Evolutionary conservation across 257 asterid genomes (phyloP), one percentile per base, ranked within the genome.

Genomic region (Cynanchum wilfordii): DNA sequence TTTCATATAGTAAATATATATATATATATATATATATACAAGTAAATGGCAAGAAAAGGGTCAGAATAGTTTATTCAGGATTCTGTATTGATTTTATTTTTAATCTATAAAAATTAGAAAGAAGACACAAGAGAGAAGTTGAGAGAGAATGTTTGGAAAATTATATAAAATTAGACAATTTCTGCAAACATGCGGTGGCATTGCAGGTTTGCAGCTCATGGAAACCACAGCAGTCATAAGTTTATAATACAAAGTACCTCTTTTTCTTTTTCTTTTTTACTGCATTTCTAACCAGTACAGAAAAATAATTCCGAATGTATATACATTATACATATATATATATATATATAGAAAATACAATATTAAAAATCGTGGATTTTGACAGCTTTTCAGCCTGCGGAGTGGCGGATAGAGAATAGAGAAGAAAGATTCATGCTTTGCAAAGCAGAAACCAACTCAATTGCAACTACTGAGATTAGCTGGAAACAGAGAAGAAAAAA

Each of bases 171-270:
- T 45, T 38, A 56, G 79, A 60, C 75, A 69, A 47, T 13, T 19
- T 60, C 79, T 76, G 75, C 71, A 70, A 70, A 60, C 74, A 76
- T 69, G 38, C 25, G 71, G 71, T 69, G 79, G 56, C 52, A n/a
- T 49, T 29, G 62, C 66, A 40, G 59, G 59, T 12, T 63, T 63
- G 68, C 49, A 64, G 50, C 69, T 36, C 69, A 64, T 10, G 40
- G 17, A 64, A 27, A 62, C 25, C 24, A 64, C 69, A 64, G n/a
- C 24, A 55, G 24, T 59, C 73, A 24, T 40, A 65, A 38, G 8
- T 44, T 56, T 60, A 62, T 62, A 30, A 69, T 75, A 75, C 70
- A 72, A 20, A 30, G 51, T 9, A 16, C 24, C 0, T 17, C 4
- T 4, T 10, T 10, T 27, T 19, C 36, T 3, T 0, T 24, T 40